Evolutionary conservation across 225 moss, liverwort and hornwort genomes (phyloP), one percentile per base, ranked within the genome.

Genomic region (Straminergon stramineum): DNA sequence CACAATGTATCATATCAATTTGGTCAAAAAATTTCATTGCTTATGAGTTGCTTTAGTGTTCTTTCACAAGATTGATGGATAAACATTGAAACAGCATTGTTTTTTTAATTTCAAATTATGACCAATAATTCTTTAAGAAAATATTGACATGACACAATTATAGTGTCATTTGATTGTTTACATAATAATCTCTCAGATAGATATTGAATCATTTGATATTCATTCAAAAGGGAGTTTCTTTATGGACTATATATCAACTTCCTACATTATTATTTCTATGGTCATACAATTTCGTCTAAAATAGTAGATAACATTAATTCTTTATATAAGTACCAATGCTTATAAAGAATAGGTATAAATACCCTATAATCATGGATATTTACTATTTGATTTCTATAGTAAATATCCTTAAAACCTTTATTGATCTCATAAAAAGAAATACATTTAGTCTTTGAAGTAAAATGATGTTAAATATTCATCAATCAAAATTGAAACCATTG

Each of bases 1-100:
- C 15, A 41, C 26, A 71, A 5, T 41, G 0, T 8, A 26, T 8
- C 48, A 9, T 8, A 4, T 2, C 26, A 0, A 15, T 15, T 26
- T 15, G 8, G 2, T 4, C 39, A 14, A 24, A 24, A 24, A 5
- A 45, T 28, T 45, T 75, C 75, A 75, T 19, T 18, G 17, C 11
- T 48, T 31, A 11, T 19, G 3, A 75, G 5, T 12, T 48, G 17
- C 11, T 75, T 30, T 6, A 31, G 5, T 75, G 19, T 48, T 48
- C 3, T 18, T 75, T 51, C 7, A 31, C 11, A 4, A 1, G 48
- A 39, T 19, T 31, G 1, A 75, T 75, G 51, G 19, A 31, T 31
- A 17, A 31, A 31, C 12, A 19, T 51, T 76, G 51, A 31, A 48
- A 48, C 10, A 32, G 32, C 21, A 51, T 51, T 51, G 32, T 31